A percentile compares a stretch with the other conserved stretches of the same genome.
These are phyloP conservation scores for Trichoderma guizhouense DNA, from an alignment of 2,329 filamentous ascomycete genomes.

Conservation along the genomic window DNA sequence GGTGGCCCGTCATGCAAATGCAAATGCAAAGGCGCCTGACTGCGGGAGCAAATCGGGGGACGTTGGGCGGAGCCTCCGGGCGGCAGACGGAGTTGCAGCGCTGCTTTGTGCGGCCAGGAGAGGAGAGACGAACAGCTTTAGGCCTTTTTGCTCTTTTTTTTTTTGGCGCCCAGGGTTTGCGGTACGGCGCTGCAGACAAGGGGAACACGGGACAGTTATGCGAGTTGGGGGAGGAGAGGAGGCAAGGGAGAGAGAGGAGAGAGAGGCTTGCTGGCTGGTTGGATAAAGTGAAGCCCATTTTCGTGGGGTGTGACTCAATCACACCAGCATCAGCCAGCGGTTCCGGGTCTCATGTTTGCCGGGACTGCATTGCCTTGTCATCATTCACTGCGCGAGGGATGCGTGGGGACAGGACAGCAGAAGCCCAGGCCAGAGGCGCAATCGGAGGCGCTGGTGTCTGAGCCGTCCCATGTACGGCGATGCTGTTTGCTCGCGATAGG, in stretches of 20 bases:
- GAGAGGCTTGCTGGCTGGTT: not conserved
- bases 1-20: not conserved
- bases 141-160: not conserved
- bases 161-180: not conserved
- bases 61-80: slow-evolving; percentile 5
- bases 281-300: not conserved
- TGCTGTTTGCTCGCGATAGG: slow-evolving; percentile 11
- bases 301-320: not conserved
- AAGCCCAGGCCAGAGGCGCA: not conserved
- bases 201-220: not conserved
- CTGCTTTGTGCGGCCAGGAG: not conserved
- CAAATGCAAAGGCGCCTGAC: slow-evolving; percentile 17
- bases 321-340: not conserved
- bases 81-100: slow-evolving; percentile 4
- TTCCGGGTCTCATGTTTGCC: not conserved
- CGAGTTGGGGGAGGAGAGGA: not conserved
- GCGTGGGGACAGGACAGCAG: not conserved
- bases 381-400: slow-evolving; percentile 5
- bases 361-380: slow-evolving; percentile 9
- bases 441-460: not conserved
- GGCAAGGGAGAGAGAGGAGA: not conserved
- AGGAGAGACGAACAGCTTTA: not conserved
- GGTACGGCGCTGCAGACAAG: not conserved
- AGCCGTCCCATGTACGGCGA: not conserved
- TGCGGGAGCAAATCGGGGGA: slow-evolving; percentile 19